Percentiles rank a stretch among this genome's conserved stretches.
These are phyloP conservation scores for Epichloe typhina DNA, from an alignment of 2,329 filamentous ascomycete genomes.

Conservation along the genomic window DNA sequence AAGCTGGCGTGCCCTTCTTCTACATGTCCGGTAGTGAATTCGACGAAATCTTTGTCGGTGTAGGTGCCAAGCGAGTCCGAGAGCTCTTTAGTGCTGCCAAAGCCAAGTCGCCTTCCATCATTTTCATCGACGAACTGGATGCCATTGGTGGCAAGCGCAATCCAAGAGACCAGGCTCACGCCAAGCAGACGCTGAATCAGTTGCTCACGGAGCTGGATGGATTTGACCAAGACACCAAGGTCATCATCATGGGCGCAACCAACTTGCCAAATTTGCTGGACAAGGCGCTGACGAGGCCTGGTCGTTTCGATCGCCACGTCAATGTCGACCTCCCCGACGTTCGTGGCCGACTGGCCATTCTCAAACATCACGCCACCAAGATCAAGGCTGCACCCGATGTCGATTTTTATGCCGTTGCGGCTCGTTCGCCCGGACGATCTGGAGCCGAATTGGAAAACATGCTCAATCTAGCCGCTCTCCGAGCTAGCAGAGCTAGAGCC, in stretches of 20 bases:
- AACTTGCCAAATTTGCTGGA: constrained; percentile 93
- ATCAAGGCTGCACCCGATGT: constrained; percentile 71
- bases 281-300: constrained; percentile 85
- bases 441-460: constrained; percentile 95
- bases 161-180: constrained; percentile 82
- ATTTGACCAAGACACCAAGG: constrained; percentile 85
- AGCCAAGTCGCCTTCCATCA: constrained; percentile 76
- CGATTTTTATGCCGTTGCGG: constrained; percentile 71
- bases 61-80: constrained; percentile 89
- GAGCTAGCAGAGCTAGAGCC: constrained; percentile 78
- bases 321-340: constrained; percentile 83
- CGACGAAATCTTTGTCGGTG: constrained; percentile 95
- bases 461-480: constrained; percentile 89
- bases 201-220: constrained; percentile 93
- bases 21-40: constrained; percentile 99
- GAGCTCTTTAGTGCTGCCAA: constrained; percentile 81
- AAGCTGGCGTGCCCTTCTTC: constrained; percentile 97
- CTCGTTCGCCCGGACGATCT: constrained; percentile 81
- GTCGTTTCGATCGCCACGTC: constrained; percentile 90
- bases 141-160: constrained; percentile 92
- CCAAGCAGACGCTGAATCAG: constrained; percentile 96
- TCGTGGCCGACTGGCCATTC: constrained; percentile 79
- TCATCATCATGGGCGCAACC: constrained; percentile 91
- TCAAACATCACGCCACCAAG: constrained; percentile 88
- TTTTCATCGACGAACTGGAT: constrained; percentile 90